Evolutionary conservation across 2,329 filamentous ascomycete genomes (phyloP), one percentile per base, ranked within the genome.

Genomic region (Ophiostoma ulmi): DNA sequence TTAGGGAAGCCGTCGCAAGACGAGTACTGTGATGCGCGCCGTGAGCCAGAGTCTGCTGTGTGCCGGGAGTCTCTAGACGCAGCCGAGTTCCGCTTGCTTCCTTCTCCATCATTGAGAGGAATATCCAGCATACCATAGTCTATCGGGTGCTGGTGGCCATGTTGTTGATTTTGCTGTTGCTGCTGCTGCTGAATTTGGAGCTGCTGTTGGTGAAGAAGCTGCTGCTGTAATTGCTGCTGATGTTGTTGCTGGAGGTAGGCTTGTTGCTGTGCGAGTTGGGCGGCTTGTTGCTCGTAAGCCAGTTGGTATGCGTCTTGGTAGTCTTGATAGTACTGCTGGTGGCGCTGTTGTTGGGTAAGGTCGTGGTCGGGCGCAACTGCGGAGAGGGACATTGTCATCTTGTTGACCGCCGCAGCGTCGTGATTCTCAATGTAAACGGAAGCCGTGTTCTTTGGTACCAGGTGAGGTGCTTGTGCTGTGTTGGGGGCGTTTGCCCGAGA

Each of bases 1-100:
- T 76, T 76, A 70, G 76, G 73, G 38, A 77, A 76, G 39, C 73
- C 73, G 61, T 75, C 75, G 75, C 73, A 77, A 26, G 77, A 76
- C 3, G 77, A 76, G 69, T 75, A 79, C 67, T 80, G 79, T 0
- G 81, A 83, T 52, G 77, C 77, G 39, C 81, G 79, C 26, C 65
- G 65, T 35, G 65, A 67, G 22, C 79, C 80, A 1, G 78, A 76
- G 55, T 78, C 76, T 5, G 74, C 69, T 4, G 73, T 75, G 7
- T 74, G 73, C 48, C 75, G 74, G 20, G 75, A 73, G 31, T 79
- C 77, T 63, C 78, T 78, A 1, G 77, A 76, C 52, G 79, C 75
- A 7, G 77, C 75, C 10, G 78, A 78, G 36, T 79, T 73, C n/a
- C 77, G 78, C 58, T 75, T 74, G 69, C 41, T 71, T 35, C 39